Percentiles rank a stretch among this genome's conserved stretches.
Conservation (phyloP, 306 rosid genomes). For the Cercis canadensis region DNA sequence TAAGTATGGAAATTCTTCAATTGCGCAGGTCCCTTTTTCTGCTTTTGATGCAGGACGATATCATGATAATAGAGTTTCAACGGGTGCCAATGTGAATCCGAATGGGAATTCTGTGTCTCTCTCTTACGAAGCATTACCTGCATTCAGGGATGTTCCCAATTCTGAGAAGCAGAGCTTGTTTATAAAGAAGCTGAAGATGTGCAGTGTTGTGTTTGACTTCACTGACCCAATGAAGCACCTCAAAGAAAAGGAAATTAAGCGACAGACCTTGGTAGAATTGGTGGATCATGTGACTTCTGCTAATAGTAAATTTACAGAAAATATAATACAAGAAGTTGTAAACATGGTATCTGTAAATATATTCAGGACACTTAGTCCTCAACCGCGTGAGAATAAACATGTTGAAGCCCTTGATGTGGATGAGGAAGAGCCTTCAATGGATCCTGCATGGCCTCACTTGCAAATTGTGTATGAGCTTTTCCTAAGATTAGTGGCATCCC, state of each 20-base stretch:
- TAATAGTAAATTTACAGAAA: conserved; percentile 67
- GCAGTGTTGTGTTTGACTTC: conserved; percentile 76
- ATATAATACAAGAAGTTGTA: conserved; percentile 67
- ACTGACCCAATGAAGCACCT: conserved; percentile 69
- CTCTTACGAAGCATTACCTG: conserved; percentile 72
- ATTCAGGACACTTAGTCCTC: conserved; percentile 75
- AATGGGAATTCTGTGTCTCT: conserved; percentile 51
- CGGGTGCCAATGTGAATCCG: conserved; percentile 44
- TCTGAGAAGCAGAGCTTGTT: conserved; percentile 75
- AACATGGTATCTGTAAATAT: conserved; percentile 71
- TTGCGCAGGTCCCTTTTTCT: conserved; percentile 40
- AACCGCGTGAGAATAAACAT: conserved; percentile 68
- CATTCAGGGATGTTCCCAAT: conserved; percentile 68
- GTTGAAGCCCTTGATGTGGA: conserved; percentile 75
- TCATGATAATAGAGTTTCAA: conserved; percentile 50
- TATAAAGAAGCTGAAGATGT: conserved; percentile 63
- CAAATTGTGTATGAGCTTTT: conserved; percentile 81
- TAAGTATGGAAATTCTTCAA: conserved; percentile 49
- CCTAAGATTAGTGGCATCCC: conserved; percentile 72
- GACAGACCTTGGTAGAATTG: conserved; percentile 69
- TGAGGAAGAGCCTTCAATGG: conserved; percentile 86
- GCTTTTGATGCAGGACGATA: conserved; percentile 47
- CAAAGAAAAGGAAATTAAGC: conserved; percentile 77
- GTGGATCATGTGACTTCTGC: conserved; percentile 74
- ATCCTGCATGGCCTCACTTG: conserved; percentile 88